Evolutionary conservation across 495 filamentous ascomycete species (phyloP), one percentile per base, ranked within the genome.

Genomic region (Aspergillus sclerotiicarbonarius): DNA sequence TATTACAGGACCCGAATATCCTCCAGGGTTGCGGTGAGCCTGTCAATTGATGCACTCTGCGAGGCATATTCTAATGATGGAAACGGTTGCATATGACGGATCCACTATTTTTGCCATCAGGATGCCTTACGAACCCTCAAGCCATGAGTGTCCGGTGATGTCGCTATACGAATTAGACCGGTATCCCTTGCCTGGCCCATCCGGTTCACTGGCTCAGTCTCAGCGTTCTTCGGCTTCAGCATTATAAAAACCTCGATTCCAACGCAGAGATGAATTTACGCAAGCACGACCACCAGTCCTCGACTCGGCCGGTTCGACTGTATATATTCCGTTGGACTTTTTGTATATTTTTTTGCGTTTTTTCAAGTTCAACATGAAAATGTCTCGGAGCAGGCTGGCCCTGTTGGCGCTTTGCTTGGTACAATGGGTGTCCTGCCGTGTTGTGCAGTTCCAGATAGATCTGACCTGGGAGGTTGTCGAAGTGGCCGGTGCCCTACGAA

Each of bases 401-500:
- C 30, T 51, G 20, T 41, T 63, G 47, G 49, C 32, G 15, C 39
- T 63, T 6, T 47, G 35, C 50, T 31, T 60, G 3, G 51, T 25
- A 12, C 61, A 54, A 12, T 60, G 67, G 29, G 62, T 61, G 9
- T 58, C 51, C 31, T 45, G 33, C 18, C 31, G 35, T 20, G 35
- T 56, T 1, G 67, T 75, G 6, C 64, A 67, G 20, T 76, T 75
- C 53, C 54, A 72, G 10, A 50, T 73, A 25, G 61, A 59, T 21
- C 46, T 76, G 41, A 73, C 71, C 9, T 76, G 68, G 67, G 65
- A 66, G 4, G 61, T 69, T 33, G 45, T 48, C 15, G 60, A 63
- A 3, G 61, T 71, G 20, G 71, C 73, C 13, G 73, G 73, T 13
- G 46, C 64, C 7, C 51, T 62, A n/a, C 67, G 81, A 44, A 64